Conservation (phyloP, 371 early-diverging fungal species). For the Gilbertella persicaria region DNA sequence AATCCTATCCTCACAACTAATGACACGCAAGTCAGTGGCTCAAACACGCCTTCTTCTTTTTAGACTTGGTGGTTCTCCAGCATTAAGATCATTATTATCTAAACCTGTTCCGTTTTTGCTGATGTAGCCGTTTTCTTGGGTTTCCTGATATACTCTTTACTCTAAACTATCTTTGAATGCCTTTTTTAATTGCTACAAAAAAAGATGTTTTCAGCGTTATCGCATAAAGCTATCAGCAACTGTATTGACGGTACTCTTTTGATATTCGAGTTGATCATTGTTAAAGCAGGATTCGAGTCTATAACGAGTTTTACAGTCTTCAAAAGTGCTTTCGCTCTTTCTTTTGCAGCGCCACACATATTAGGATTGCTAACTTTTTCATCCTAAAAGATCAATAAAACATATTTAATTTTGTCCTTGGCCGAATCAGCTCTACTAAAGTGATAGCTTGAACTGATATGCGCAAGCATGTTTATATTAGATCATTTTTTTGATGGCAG, state of each 20-base stretch:
- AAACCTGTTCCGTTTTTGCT: too few relatives aligned
- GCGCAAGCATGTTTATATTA: too few relatives aligned
- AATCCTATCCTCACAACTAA: conserved; percentile 3
- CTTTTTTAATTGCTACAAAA: conserved; percentile 13
- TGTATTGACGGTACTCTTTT: conserved; percentile 1
- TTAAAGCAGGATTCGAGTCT: background rate
- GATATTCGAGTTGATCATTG: conserved; percentile 4
- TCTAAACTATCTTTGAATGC: conserved; percentile 8
- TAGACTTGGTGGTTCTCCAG: conserved; percentile 2
- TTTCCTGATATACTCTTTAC: conserved; percentile 5
- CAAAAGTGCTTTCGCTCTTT: too few relatives aligned
- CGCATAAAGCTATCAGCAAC: background rate
- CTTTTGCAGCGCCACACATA: too few relatives aligned
- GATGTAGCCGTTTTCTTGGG: conserved; percentile 2
- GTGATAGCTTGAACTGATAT: too few relatives aligned
- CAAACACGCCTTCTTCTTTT: conserved; percentile 5
- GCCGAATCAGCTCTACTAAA: too few relatives aligned
- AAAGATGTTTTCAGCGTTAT: conserved; percentile 1
- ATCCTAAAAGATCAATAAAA: too few relatives aligned
- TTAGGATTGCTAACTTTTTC: too few relatives aligned
- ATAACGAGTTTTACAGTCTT: too few relatives aligned
- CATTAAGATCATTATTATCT: conserved; percentile 4
- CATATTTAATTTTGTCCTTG: too few relatives aligned
- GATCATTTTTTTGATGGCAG: too few relatives aligned
- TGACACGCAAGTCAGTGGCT: background rate